Conservation (phyloP, 2,329 filamentous ascomycete species). For the Sclerotinia glacialis region DNA sequence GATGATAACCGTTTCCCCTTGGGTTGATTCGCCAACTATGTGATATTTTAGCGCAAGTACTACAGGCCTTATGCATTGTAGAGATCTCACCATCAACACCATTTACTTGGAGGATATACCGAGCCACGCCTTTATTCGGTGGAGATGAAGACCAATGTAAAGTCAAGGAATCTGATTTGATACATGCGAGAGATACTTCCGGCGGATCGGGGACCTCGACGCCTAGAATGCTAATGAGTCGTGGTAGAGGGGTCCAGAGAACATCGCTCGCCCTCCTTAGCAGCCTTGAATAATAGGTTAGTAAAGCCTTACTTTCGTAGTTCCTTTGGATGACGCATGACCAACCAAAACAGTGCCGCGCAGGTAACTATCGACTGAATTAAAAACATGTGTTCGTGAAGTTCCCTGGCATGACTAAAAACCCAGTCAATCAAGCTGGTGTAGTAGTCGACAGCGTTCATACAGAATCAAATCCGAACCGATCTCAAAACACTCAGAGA, state of each 20-base stretch:
- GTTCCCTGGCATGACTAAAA: conserved; percentile 38
- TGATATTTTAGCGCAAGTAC: conserved; percentile 13
- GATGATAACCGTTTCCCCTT: conserved; percentile 83
- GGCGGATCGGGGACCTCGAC: conserved; percentile 91
- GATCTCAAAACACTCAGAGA: conserved; percentile 21
- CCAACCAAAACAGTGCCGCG: conserved; percentile 38
- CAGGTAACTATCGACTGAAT: conserved; percentile 39
- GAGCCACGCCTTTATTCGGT: conserved; percentile 61
- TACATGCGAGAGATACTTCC: conserved; percentile 84
- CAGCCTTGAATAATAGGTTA: conserved; percentile 55
- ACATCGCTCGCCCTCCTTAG: conserved; percentile 84
- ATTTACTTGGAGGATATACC: conserved; percentile 91
- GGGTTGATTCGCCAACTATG: conserved; percentile 78
- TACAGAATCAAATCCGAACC: conserved; percentile 30
- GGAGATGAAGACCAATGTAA: conserved; percentile 84
- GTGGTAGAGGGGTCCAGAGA: conserved; percentile 83
- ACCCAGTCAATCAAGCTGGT: conserved; percentile 37
- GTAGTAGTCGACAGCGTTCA: conserved; percentile 40
- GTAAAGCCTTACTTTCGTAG: not conserved
- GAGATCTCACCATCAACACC: conserved; percentile 72
- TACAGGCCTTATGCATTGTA: not conserved
- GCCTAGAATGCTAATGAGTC: conserved; percentile 85
- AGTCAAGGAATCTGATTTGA: conserved; percentile 81
- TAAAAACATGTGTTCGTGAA: conserved; percentile 36
- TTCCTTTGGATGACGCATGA: conserved; percentile 1